A percentile compares a stretch with the other conserved stretches of the same genome.
Evolutionary conservation across 2,329 filamentous ascomycete genomes (phyloP).

Genomic region (Microdochium nivale): DNA sequence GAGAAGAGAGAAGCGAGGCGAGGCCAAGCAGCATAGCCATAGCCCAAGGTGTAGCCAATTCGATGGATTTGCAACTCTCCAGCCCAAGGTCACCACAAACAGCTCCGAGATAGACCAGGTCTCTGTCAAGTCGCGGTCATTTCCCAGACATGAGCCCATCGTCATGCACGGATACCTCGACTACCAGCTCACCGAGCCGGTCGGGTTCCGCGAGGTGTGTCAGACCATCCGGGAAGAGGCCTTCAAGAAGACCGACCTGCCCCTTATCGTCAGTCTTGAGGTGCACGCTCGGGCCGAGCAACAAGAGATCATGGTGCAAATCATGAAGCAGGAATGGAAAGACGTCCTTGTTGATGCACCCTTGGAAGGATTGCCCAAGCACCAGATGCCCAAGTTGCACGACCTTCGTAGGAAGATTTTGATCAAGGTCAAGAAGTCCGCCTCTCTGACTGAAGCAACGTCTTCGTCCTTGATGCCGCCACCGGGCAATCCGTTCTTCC

Average conservation of each 20-base stretch:
- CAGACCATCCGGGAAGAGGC: slow-evolving; percentile 69
- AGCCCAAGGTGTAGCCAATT: slow-evolving; percentile 17
- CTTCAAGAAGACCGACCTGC: slow-evolving; percentile 67
- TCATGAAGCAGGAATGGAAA: slow-evolving; percentile 86
- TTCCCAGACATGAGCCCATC: slow-evolving; percentile 56
- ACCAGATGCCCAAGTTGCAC: slow-evolving; percentile 58
- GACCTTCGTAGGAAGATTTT: slow-evolving; percentile 73
- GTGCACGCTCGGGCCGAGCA: slow-evolving; percentile 77
- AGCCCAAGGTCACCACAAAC: background rate
- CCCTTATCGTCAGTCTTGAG: slow-evolving; percentile 86
- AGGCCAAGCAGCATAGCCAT: slow-evolving; percentile 17
- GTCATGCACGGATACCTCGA: slow-evolving; percentile 57
- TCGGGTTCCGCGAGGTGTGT: slow-evolving; percentile 82
- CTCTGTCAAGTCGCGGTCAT: slow-evolving; percentile 12
- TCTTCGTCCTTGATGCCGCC: slow-evolving; percentile 19
- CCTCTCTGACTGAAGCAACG: slow-evolving; percentile 19
- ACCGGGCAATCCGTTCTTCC: background rate
- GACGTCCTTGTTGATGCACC: slow-evolving; percentile 58
- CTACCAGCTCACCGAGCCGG: slow-evolving; percentile 77
- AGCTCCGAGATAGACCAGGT: background rate
- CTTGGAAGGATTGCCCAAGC: slow-evolving; percentile 39
- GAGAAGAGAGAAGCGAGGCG: slow-evolving; percentile 18
- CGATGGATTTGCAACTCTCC: background rate
- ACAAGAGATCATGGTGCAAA: slow-evolving; percentile 85
- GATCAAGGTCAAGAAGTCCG: slow-evolving; percentile 64